Percentiles rank a stretch among this genome's conserved stretches.
phyloP scores from a whole-genome alignment of 208 protist genomes.

The Porcisia hertigi region DNA sequence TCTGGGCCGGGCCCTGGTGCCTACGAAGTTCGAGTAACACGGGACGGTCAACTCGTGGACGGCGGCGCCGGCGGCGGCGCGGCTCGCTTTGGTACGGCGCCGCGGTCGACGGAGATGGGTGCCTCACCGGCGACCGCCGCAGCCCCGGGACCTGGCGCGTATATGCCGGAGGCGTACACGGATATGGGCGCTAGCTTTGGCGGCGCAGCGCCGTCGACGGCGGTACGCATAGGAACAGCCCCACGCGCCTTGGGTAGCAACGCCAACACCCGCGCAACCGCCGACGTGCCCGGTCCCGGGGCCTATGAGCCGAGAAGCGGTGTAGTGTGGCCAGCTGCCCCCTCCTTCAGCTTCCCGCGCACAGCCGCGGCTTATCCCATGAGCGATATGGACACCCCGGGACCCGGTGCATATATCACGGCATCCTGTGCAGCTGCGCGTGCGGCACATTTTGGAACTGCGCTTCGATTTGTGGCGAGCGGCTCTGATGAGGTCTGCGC shows the following conservation, averaged over 20 bases:
- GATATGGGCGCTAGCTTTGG: conserved; percentile 4
- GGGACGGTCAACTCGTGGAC: conserved; percentile 7
- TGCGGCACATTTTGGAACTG: conserved; percentile 11
- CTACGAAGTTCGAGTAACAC: conserved; percentile 27
- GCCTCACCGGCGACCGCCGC: conserved; percentile 1
- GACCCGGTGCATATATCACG: conserved; percentile 24
- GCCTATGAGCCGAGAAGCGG: conserved; percentile 32
- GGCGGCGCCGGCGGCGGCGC: conserved; percentile 2
- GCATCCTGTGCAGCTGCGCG: neutral
- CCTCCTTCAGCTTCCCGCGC: conserved; percentile 26
- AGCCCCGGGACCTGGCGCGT: conserved; percentile 50
- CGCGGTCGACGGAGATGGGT: conserved; percentile 1
- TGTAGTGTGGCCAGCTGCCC: neutral
- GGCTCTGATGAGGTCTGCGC: neutral
- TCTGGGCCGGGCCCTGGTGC: conserved; percentile 50
- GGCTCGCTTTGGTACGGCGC: conserved; percentile 15
- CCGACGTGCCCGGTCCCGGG: conserved; percentile 26
- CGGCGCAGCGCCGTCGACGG: conserved; percentile 7
- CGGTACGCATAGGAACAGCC: conserved; percentile 24
- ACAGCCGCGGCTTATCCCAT: neutral
- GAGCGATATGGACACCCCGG: conserved; percentile 16
- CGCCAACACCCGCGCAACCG: neutral
- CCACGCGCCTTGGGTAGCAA: conserved; percentile 5
- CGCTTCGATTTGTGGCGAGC: conserved; percentile 12
- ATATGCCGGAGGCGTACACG: conserved; percentile 18